phyloP scores from a whole-genome alignment of 2,329 filamentous ascomycete genomes.

The Epichloe uncinata region DNA sequence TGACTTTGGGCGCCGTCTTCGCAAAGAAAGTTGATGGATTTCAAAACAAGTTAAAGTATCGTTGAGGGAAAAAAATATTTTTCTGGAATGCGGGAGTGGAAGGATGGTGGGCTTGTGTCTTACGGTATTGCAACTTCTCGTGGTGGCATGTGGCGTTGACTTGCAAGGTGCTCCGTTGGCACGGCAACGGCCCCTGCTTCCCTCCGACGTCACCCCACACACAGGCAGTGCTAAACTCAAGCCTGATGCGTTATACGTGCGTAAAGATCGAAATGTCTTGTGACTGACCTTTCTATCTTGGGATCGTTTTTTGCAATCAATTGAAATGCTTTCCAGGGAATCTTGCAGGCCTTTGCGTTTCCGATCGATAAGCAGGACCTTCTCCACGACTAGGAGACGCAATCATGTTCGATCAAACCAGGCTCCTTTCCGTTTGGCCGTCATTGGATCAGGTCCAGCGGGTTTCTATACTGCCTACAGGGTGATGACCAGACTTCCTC shows the following conservation, averaged over 20 bases:
- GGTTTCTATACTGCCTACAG: constrained; percentile 91
- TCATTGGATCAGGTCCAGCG: constrained; percentile 87
- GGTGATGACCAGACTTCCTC: constrained; percentile 60
- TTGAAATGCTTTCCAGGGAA: background rate
- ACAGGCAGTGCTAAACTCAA: too few species aligned
- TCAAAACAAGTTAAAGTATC: background rate
- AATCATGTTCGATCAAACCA: constrained; percentile 10
- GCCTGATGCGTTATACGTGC: too few species aligned
- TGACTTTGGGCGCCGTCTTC: background rate
- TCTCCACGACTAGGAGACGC: background rate
- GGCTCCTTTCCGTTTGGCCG: constrained; percentile 61
- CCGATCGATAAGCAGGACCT: background rate
- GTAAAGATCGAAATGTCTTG: background rate
- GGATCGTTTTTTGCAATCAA: background rate
- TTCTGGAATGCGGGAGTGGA: background rate
- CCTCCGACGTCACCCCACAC: too few species aligned
- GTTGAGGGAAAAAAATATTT: background rate
- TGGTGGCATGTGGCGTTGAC: background rate
- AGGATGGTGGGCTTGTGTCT: background rate
- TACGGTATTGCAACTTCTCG: background rate
- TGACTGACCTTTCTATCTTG: background rate
- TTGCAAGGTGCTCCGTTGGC: constrained; percentile 10
- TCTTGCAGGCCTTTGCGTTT: background rate
- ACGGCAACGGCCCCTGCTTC: constrained; percentile 11
- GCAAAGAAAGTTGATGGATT: background rate